Percentiles rank a stretch among this genome's conserved stretches.
Conservation (phyloP, 495 filamentous ascomycete species). For the Baudoinia panamericana region DNA sequence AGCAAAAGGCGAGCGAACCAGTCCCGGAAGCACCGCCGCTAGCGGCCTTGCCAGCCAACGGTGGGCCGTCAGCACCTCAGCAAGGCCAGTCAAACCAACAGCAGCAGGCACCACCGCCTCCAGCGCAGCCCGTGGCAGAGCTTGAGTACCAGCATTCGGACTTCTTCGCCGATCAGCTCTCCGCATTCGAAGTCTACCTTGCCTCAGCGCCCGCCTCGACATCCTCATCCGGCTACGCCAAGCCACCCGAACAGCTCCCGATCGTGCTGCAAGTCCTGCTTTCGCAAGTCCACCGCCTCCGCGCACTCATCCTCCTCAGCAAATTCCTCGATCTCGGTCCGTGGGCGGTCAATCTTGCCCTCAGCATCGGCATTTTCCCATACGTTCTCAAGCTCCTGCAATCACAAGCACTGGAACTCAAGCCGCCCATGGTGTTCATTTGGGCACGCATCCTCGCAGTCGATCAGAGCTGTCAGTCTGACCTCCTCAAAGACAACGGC, state of each 20-base stretch:
- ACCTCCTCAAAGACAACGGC: conserved; percentile 76
- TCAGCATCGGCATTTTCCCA: conserved; percentile 97
- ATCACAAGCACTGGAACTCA: conserved; percentile 85
- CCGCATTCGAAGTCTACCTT: conserved; percentile 96
- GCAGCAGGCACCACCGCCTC: background rate
- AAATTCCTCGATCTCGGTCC: conserved; percentile 91
- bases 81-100: background rate
- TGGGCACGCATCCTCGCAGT: conserved; percentile 96
- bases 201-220: conserved; percentile 34
- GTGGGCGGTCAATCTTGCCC: conserved; percentile 91
- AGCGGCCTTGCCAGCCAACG: background rate
- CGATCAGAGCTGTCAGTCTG: conserved; percentile 79
- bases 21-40: conserved; percentile 44
- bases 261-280: conserved; percentile 92
- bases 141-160: conserved; percentile 78
- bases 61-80: background rate
- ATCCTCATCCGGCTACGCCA: conserved; percentile 42
- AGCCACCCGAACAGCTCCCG: conserved; percentile 78
- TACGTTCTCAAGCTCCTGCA: conserved; percentile 94
- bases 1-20: conserved; percentile 47
- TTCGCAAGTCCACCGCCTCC: conserved; percentile 86
- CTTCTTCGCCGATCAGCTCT: conserved; percentile 95
- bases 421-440: conserved; percentile 98
- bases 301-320: conserved; percentile 82
- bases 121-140: conserved; percentile 5